Conservation (phyloP, 768 basidiomycete species). For the Trametes gibbosa region DNA sequence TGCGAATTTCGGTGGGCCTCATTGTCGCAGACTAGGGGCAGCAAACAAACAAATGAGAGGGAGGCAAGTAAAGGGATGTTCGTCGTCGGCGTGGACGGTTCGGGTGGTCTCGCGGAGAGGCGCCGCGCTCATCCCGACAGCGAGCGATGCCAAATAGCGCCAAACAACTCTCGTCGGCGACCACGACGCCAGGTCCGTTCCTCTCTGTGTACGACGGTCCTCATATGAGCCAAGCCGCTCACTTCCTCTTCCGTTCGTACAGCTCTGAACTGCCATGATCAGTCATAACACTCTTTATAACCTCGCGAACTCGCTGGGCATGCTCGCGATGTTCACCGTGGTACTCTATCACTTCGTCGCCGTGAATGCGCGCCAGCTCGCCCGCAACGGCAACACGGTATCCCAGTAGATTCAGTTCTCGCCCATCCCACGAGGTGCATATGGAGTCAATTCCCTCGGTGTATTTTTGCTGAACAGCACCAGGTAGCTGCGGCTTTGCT, state of each 20-base stretch:
- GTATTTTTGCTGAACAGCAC: too few relatives aligned
- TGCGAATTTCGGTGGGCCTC: constrained; percentile 59
- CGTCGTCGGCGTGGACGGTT: constrained; percentile 9
- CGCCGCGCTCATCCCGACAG: constrained; percentile 15
- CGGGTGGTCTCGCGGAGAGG: constrained; percentile 13
- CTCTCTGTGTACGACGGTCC: neutral
- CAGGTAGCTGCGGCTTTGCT: too few relatives aligned
- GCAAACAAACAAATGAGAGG: neutral
- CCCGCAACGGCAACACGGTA: constrained; percentile 3
- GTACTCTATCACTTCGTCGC: constrained; percentile 89
- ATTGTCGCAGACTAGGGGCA: constrained; percentile 38
- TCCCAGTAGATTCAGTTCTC: neutral
- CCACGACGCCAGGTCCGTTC: constrained; percentile 20
- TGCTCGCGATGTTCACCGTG: constrained; percentile 82
- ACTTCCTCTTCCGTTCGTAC: neutral
- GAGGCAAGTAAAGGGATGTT: neutral
- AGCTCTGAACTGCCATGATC: constrained; percentile 54
- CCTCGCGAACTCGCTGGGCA: constrained; percentile 80
- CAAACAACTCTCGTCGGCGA: constrained; percentile 21
- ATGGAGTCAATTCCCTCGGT: too few relatives aligned
- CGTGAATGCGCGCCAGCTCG: constrained; percentile 65
- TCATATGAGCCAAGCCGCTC: too few relatives aligned
- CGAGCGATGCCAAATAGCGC: constrained; percentile 12
- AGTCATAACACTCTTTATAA: constrained; percentile 76
- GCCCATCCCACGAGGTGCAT: too few relatives aligned